Evolutionary conservation across 352 stramenopile species (phyloP), one percentile per base, ranked within the genome.

Genomic region (Thalassiosira hispida): DNA sequence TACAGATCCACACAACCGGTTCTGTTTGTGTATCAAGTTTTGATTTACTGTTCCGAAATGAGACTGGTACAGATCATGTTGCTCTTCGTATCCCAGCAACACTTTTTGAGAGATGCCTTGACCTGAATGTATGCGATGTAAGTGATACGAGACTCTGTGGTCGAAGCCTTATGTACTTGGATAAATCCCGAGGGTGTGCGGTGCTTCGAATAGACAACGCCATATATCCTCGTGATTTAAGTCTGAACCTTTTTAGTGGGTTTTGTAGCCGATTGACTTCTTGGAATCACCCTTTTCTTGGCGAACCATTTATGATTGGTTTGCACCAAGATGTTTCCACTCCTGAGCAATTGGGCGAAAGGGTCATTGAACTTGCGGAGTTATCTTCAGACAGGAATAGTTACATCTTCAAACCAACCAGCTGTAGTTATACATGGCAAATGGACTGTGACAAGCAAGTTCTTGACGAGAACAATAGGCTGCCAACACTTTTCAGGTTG

Each of bases 21-120:
- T 4, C 23, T 42, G 35, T 68, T 22, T 68, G 59, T 27, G 27
- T 68, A 42, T 42, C 20, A 4, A 68, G 44, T 56, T 12, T 68
- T 16, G 59, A 68, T 38, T 38, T 68, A 40, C 16, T 56, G 22
- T 35, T 68, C 5, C 23, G 44, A 4, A 68, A 68, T 56, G n/a
- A 55, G 23, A 68, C 59, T 46, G 40, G 44, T 18, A 3, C 14
- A 29, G 44, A 53, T 35, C 44, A 51, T 27, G 4, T 68, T 40
- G 33, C 22, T 12, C 6, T 53, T 35, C 27, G 18, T 9, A 55
- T 68, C 20, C 59, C 38, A 55, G 59, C 42, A 11, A 42, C 38
- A 22, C 59, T 68, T 27, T 68, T 68, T 40, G 59, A 52, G 9
- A 40, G 23, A 25, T 68, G 59, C n/a, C 18, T 68, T 38, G 44